Base-by-base conservation (phyloP, 2,329 filamentous ascomycete species). In the Neofusicoccum laricinum region DNA sequence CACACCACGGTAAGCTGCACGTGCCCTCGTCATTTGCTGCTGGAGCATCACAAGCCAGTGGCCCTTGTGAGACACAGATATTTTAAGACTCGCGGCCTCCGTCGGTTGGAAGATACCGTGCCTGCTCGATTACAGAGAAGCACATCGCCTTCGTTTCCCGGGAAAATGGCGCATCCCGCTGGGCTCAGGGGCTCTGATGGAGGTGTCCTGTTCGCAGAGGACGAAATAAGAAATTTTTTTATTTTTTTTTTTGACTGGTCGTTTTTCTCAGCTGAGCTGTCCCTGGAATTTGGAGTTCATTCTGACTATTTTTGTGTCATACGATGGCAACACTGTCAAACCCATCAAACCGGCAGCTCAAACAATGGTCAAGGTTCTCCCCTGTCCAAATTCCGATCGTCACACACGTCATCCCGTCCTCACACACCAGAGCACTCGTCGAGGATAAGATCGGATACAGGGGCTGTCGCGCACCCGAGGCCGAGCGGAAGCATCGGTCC, bases 11-110 rank as follows among this genome's bases (percentile, higher is more conserved):
- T 34, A 59, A 34, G 40, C 55, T 59, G 55, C 55, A 59, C 55
- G 55, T 59, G 55, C 55, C 55, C 55, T 46, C 40, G 41, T 59
- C 55, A 59, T 46, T 59, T 59, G 25, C 41, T 59, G 55, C 55
- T 25, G 40, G 10, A 46, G 40, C 41, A 59, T 21, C 38, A 59
- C 55, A 46, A 10, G 25, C 40, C 32, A 19, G 55, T 59, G 55
- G 55, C 14, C 55, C 41, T 46, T 59, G 55, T 59, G 30, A 59
- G 55, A 59, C 55, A 34, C 14, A 32, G 41, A 36, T 59, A 59
- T 46, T 59, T 46, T 59, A 46, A 46, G 40, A 59, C 17, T 46
- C 41, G 55, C 25, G 19, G 25, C 30, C 19, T 36, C 21, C 25
- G 55, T 59, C 55, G 55, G 55, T 25, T 59, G 55, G 55, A 19